Evolutionary conservation across 176 grass and related monocot species (phyloP), one percentile per base, ranked within the genome.

Genomic region (Microstegium vimineum): DNA sequence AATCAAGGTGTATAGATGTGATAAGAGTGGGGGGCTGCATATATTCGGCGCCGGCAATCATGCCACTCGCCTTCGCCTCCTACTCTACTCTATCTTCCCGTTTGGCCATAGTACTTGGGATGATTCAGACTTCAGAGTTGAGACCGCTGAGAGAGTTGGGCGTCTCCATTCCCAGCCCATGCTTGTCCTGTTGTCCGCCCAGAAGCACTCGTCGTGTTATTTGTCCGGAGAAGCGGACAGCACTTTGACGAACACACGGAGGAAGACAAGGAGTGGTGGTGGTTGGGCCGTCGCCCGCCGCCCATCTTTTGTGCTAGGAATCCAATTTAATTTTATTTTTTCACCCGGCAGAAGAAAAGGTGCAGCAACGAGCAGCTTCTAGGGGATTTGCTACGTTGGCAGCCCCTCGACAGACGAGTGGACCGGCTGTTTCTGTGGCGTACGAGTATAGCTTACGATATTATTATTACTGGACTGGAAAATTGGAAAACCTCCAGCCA

Each of bases 211-310:
- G 8, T 33, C 8, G 8, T 34, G 35, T 14, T 41, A n/a, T n/a
- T n/a, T n/a, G n/a, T n/a, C n/a, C n/a, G 22, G 42, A 65, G 77
- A 85, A 15, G 52, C 52, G 71, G 70, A 76, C 71, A 66, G 51
- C 77, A 54, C 62, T 34, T 40, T 20, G 82, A 64, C 23, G 54
- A 72, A 35, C 36, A 71, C 35, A 36, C 16, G 56, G 56, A 42
- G 20, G 26, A 71, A 32, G 52, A 77, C 52, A 71, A 7, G 64
- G 79, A 26, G 79, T 25, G 77, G 84, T 74, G 73, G 77, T 81
- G 73, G 33, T 83, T 82, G 80, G 34, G 10, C 33, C 66, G 42
- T 64, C 80, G 46, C 5, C 22, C 1, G 40, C 40, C 47, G 20
- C 3, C 2, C 1, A 14, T 6, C 35, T 32, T 60, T 61, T 71